phyloP scores from a whole-genome alignment of 1,284 basidiomycete genomes.

The Boletus albobrunnescens region DNA sequence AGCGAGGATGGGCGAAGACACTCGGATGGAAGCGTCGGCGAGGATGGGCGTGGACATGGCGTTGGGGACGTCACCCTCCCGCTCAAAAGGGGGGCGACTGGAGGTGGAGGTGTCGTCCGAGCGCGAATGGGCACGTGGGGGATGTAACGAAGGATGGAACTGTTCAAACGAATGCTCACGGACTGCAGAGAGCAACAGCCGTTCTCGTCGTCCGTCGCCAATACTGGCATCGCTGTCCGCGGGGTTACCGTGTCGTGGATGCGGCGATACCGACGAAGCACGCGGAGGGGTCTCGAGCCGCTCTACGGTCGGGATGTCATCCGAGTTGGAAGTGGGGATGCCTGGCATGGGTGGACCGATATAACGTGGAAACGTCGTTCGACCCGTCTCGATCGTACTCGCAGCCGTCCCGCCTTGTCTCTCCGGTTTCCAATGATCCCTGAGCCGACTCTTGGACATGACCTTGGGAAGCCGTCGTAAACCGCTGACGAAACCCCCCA shows the following conservation, averaged over 20 bases:
- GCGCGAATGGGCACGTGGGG: conserved; percentile 17
- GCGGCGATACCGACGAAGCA: conserved; percentile 27
- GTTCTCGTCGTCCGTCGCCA: conserved; percentile 22
- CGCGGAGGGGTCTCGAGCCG: conserved; percentile 26
- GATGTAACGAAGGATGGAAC: conserved; percentile 12
- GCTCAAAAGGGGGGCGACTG: conserved; percentile 25
- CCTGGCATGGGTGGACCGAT: conserved; percentile 14
- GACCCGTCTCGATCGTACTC: conserved; percentile 12
- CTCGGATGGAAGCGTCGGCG: conserved; percentile 21
- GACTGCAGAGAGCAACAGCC: conserved; percentile 23
- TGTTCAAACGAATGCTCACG: conserved; percentile 27
- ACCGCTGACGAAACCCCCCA: conserved; percentile 31
- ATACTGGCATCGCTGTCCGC: conserved; percentile 23
- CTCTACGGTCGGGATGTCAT: conserved; percentile 31
- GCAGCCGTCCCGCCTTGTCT: conserved; percentile 15
- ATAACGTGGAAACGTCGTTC: conserved; percentile 17
- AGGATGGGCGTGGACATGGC: conserved; percentile 33
- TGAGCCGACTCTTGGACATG: conserved; percentile 29
- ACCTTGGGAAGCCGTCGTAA: conserved; percentile 32
- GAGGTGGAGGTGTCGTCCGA: conserved; percentile 24
- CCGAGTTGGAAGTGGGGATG: conserved; percentile 24
- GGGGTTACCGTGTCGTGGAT: conserved; percentile 9
- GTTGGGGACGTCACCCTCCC: conserved; percentile 21
- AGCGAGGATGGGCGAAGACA: conserved; percentile 30
- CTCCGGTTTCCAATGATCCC: conserved; percentile 22